Evolutionary conservation across 306 rosid species (phyloP).

Genomic region (Dryas octopetala): DNA sequence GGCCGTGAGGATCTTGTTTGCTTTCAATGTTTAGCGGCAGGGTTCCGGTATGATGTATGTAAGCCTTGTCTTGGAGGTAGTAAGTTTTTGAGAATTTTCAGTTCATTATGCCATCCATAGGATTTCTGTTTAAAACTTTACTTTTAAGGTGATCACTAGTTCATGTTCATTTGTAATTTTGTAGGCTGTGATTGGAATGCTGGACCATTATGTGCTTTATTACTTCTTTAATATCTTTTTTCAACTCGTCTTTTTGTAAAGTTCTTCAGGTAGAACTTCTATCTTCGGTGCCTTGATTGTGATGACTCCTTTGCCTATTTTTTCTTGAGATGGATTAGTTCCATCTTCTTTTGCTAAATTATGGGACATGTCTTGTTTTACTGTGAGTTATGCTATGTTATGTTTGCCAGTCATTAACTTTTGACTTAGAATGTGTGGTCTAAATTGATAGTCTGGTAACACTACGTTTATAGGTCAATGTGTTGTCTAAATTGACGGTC

Average conservation of each 20-base stretch:
- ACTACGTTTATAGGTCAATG: background rate
- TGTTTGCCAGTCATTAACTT: too few species aligned
- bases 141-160: conserved; percentile 26
- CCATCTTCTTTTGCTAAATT: background rate
- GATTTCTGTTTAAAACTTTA: conserved; percentile 31
- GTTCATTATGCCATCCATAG: conserved; percentile 41
- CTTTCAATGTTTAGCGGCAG: conserved; percentile 24
- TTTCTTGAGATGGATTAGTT: background rate
- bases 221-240: conserved; percentile 22
- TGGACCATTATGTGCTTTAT: conserved; percentile 34
- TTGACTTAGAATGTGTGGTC: too few species aligned
- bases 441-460: too few species aligned
- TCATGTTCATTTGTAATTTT: conserved; percentile 45
- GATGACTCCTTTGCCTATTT: too few species aligned
- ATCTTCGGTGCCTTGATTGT: background rate
- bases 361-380: too few species aligned
- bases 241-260: background rate
- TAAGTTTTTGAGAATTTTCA: conserved; percentile 41
- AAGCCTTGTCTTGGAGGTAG: conserved; percentile 37
- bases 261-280: background rate
- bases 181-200: conserved; percentile 62
- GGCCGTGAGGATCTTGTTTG: background rate
- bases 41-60: conserved; percentile 23
- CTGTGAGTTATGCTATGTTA: too few species aligned
- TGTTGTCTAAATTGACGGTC: background rate